Evolutionary conservation across 1,284 basidiomycete genomes (phyloP).

Genomic region (Rhodotorula mucilaginosa): DNA sequence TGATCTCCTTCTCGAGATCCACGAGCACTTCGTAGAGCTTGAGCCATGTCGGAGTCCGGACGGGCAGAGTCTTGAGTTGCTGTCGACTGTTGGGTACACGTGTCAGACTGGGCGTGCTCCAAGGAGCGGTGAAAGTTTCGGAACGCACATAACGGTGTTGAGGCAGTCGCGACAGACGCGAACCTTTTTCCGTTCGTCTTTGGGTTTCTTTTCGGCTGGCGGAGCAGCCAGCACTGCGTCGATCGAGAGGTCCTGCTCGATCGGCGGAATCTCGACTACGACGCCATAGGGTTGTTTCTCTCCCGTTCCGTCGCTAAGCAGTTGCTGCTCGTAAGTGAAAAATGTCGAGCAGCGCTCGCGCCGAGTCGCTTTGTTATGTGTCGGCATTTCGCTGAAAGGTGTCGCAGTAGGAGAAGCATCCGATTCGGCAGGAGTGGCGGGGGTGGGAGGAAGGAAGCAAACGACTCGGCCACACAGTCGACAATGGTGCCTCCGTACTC

Average conservation of each 20-base stretch:
- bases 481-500: constrained; percentile 95
- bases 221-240: constrained; percentile 4
- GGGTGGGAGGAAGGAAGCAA: constrained; percentile 76
- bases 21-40: constrained; percentile 63
- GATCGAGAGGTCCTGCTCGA: constrained; percentile 31
- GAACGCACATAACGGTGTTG: constrained; percentile 43
- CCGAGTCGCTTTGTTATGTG: constrained; percentile 11
- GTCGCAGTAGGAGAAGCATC: constrained; percentile 45
- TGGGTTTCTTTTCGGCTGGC: constrained; percentile 7
- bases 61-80: constrained; percentile 38
- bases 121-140: background rate
- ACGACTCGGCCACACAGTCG: constrained; percentile 89
- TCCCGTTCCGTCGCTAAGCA: background rate
- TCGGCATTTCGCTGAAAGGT: background rate
- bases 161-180: constrained; percentile 46
- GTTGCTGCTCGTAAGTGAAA: constrained; percentile 43
- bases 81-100: constrained; percentile 25
- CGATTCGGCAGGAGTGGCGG: constrained; percentile 41
- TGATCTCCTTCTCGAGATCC: constrained; percentile 71
- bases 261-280: constrained; percentile 34
- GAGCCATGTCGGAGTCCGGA: constrained; percentile 43
- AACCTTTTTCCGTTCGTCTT: constrained; percentile 43
- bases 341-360: constrained; percentile 49
- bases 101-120: background rate
- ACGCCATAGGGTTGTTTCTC: constrained; percentile 23